These are phyloP conservation scores for Elsinoe arachidis DNA, from an alignment of 2,329 filamentous ascomycete species.

Conservation along the genomic window DNA sequence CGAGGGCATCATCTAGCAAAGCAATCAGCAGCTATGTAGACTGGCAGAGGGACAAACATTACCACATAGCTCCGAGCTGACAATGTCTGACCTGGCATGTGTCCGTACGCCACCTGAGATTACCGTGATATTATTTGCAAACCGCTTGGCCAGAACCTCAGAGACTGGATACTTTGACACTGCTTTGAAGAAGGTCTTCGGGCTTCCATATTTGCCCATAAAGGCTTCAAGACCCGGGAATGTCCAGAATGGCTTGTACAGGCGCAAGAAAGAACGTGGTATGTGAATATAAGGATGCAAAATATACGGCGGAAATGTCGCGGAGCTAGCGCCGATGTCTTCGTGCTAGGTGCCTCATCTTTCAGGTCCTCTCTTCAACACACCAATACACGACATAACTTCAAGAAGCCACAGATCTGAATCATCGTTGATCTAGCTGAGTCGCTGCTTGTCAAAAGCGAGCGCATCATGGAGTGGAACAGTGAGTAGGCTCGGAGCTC, in stretches of 20 bases:
- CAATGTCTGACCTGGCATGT: conserved; percentile 24
- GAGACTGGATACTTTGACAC: conserved; percentile 10
- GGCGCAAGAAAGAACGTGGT: too few relatives aligned
- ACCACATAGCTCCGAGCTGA: conserved; percentile 40
- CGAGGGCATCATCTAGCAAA: conserved; percentile 55
- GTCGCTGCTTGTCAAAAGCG: background rate
- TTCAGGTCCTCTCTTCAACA: too few relatives aligned
- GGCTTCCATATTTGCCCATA: background rate
- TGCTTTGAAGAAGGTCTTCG: background rate
- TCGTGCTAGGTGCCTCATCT: too few relatives aligned
- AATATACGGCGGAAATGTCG: too few relatives aligned
- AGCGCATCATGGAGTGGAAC: background rate
- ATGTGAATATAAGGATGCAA: too few relatives aligned
- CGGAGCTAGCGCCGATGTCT: too few relatives aligned
- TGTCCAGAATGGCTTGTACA: too few relatives aligned
- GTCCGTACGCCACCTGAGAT: background rate
- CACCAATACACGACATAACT: too few relatives aligned
- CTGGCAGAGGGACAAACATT: conserved; percentile 15
- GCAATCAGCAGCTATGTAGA: background rate
- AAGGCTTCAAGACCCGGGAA: too few relatives aligned
- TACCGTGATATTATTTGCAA: background rate
- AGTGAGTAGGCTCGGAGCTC: background rate
- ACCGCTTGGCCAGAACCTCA: background rate
- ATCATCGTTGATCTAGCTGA: too few relatives aligned
- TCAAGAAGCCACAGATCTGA: too few relatives aligned